phyloP scores from a whole-genome alignment of 441 rosid species.

The Brassica hybrid region DNA sequence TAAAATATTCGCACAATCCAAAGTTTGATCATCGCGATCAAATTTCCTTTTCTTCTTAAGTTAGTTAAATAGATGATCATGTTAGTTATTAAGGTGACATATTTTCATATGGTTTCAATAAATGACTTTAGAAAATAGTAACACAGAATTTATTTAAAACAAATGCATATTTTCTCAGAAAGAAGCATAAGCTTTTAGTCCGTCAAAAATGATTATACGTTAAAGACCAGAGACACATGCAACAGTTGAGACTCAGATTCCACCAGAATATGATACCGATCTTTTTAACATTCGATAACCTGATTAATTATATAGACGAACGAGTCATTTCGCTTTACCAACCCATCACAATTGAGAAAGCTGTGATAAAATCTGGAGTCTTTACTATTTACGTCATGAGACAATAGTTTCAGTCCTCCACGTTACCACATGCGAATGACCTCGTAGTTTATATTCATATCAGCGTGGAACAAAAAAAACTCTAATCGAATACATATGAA shows the following conservation, averaged over 20 bases:
- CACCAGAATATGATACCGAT: background rate
- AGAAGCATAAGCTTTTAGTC: background rate
- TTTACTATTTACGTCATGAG: background rate
- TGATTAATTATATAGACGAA: background rate
- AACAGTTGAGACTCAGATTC: background rate
- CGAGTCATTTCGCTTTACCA: background rate
- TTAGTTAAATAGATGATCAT: too few species aligned
- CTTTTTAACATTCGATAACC: background rate
- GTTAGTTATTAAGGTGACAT: background rate
- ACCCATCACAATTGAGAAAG: background rate
- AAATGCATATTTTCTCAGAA: background rate
- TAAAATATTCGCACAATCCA: background rate
- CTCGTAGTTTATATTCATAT: background rate
- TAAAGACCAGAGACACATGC: background rate
- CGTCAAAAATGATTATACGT: background rate
- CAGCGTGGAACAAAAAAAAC: background rate
- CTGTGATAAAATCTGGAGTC: background rate
- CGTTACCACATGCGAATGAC: background rate
- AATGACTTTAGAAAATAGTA: background rate
- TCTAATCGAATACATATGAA: background rate
- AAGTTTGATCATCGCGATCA: slow-evolving; percentile 15
- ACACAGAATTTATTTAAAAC: background rate
- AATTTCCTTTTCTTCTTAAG: background rate
- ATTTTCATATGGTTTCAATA: background rate
- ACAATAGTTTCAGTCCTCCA: background rate